Base-by-base conservation (phyloP, 345 rosid species). In the Eutrema heterophyllum region DNA sequence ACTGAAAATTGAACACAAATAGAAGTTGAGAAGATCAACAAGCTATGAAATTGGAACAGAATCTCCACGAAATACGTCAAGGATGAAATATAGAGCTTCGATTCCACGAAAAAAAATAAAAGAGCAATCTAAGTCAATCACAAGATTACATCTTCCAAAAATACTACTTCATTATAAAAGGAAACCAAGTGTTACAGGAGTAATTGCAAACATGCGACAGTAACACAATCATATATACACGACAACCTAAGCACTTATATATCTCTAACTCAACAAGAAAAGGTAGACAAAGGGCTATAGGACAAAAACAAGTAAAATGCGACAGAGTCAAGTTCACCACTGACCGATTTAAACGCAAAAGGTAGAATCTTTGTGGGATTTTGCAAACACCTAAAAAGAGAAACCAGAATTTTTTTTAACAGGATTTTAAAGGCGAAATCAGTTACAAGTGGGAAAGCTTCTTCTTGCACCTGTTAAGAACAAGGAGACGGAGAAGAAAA, bases 1-100 rank as follows among this genome's bases (percentile, higher is more conserved):
- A 80, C 92, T 87, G 83, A 71, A 9, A 64, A 56, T 21, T 46
- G 13, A 24, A 64, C 66, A 62, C 13, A 18, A 3, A 46, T 11
- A 35, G 29, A 69, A 61, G 40, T 12, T 58, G 39, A 30, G 30
- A 61, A 75, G 64, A 51, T 69, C 15, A 59, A 50, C 26, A 73
- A 65, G 8, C 57, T 41, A 54, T 13, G 48, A 13, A 33, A 72
- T 53, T 33, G 32, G 54, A 55, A 40, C 64, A 64, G 2, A 30
- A 4, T 11, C 38, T 39, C 24, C 1, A 48, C 3, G 21, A 45
- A 30, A 62, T 29, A 27, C 2, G 18, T 29, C 40, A n/a, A 30
- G 15, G 12, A 33, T 12, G 18, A 49, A 65, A 66, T 0, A 50
- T 7, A 36, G 48, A 57, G 27, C 46, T 58, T 46, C n/a, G 4